Base-by-base conservation (phyloP, 805 yeast species). In the Metschnikowia drakensbergensis region DNA sequence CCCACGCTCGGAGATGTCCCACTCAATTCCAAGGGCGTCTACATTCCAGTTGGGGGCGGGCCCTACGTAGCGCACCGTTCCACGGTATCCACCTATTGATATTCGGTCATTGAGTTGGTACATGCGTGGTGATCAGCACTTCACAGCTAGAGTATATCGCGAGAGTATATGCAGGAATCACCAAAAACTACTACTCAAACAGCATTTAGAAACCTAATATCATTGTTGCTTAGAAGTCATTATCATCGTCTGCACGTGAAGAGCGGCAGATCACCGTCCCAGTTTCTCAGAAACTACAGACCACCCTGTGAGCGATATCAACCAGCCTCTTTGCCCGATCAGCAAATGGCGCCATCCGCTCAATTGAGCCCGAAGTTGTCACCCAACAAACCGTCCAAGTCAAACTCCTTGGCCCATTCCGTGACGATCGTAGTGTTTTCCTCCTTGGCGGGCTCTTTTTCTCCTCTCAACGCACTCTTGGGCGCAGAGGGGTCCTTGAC, bases 401-500 rank as follows among this genome's bases (percentile, higher is more conserved):
- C 96, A 65, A 94, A 91, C 70, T 91, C 99, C 67, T 88, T 80
- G 22, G 97, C 84, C 97, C 98, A 94, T 58, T 81, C 79, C 11
- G 77, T 69, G n/a, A 94, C 99, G 60, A 94, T 80, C 9, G 88
- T 82, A 32, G 92, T 86, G 60, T 82, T 80, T 57, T 82, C 87
- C 49, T 74, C 76, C 52, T 75, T 76, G 32, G 74, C 71, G 6
- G 74, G 80, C 61, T 72, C 70, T 53, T 68, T 64, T 49, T 73
- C 69, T 51, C 78, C 68, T 61, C 75, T 58, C 53, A 69, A 56
- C 30, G 73, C 62, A 54, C 75, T 62, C 63, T 69, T 60, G 54
- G 75, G 59, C 46, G 63, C 67, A 60, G 70, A 51, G 57, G 65
- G 42, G 58, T 55, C 51, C 52, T 55, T 62, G 13, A 57, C 54